Evolutionary conservation across 352 stramenopile genomes (phyloP).

Genomic region (Pythium chondricola): DNA sequence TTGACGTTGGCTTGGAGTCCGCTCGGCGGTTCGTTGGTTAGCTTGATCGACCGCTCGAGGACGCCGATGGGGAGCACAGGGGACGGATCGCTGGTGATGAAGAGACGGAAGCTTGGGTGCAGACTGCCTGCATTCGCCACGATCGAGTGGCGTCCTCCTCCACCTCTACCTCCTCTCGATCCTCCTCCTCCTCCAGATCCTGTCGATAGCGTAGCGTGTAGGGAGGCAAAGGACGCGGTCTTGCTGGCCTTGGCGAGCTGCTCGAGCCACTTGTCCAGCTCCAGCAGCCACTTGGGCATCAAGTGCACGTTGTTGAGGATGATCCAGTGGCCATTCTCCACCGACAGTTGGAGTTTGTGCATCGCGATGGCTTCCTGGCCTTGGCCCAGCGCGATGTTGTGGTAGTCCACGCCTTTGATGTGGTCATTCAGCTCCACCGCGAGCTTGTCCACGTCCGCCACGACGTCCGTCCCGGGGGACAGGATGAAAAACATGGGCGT

Average conservation of each 20-base stretch:
- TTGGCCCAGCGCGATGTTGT: slow-evolving; percentile 94
- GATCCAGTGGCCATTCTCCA: slow-evolving; percentile 92
- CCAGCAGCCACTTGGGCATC: slow-evolving; percentile 92
- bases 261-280: slow-evolving; percentile 91
- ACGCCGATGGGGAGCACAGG: slow-evolving; percentile 82
- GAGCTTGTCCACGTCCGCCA: slow-evolving; percentile 93
- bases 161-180: too few species aligned
- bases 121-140: slow-evolving; percentile 27
- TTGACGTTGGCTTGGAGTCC: slow-evolving; percentile 89
- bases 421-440: slow-evolving; percentile 88
- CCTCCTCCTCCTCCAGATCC: too few species aligned
- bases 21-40: slow-evolving; percentile 84
- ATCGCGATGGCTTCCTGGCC: slow-evolving; percentile 92
- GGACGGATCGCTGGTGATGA: slow-evolving; percentile 88
- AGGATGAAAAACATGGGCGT: slow-evolving; percentile 98
- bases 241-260: slow-evolving; percentile 55
- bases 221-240: slow-evolving; percentile 37
- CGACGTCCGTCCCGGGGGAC: slow-evolving; percentile 94
- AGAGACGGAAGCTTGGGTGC: slow-evolving; percentile 81
- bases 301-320: slow-evolving; percentile 94
- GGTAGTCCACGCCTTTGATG: slow-evolving; percentile 93
- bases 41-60: slow-evolving; percentile 85
- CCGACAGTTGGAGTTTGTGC: slow-evolving; percentile 75
- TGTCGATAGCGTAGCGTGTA: slow-evolving; percentile 19
- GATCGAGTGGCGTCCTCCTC: slow-evolving; percentile 8